phyloP scores from a whole-genome alignment of 352 stramenopile species.

The Paralagenidium karlingii region DNA sequence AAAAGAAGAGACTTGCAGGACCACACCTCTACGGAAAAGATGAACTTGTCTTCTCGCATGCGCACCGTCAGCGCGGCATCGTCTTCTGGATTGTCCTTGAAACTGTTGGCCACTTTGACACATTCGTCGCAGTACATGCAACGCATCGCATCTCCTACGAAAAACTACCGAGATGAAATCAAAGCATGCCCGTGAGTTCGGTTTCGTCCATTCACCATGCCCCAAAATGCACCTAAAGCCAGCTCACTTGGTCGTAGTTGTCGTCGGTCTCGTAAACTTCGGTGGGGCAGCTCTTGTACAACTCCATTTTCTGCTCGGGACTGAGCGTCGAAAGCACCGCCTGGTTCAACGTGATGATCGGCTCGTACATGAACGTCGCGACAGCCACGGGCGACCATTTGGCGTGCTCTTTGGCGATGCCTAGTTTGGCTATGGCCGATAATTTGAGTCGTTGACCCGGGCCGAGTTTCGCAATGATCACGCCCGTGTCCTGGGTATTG shows the following conservation, averaged over 20 bases:
- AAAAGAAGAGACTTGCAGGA: not conserved
- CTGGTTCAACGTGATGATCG: conserved; percentile 84
- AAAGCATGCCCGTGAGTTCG: conserved; percentile 25
- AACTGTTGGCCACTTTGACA: conserved; percentile 85
- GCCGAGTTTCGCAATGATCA: conserved; percentile 96
- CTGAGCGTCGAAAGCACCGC: conserved; percentile 88
- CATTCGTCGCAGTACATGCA: conserved; percentile 95
- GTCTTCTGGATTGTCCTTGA: conserved; percentile 92
- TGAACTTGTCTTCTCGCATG: conserved; percentile 89
- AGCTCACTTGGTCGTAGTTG: conserved; percentile 65
- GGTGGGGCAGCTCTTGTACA: conserved; percentile 92
- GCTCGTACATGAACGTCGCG: conserved; percentile 89
- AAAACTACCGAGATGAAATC: conserved; percentile 25
- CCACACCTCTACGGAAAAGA: conserved; percentile 91
- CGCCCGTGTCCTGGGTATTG: conserved; percentile 90
- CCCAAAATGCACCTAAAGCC: not conserved
- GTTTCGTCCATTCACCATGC: conserved; percentile 17
- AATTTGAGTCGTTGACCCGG: conserved; percentile 91
- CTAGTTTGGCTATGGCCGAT: conserved; percentile 89
- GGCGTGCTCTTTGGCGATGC: conserved; percentile 94
- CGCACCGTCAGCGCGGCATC: conserved; percentile 86
- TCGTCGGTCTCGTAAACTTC: conserved; percentile 92
- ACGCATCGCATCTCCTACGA: conserved; percentile 49
- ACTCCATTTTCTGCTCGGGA: conserved; percentile 90
- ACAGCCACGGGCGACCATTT: conserved; percentile 96